phyloP scores from a whole-genome alignment of 441 rosid genomes.

The Adansonia madagascariensis region DNA sequence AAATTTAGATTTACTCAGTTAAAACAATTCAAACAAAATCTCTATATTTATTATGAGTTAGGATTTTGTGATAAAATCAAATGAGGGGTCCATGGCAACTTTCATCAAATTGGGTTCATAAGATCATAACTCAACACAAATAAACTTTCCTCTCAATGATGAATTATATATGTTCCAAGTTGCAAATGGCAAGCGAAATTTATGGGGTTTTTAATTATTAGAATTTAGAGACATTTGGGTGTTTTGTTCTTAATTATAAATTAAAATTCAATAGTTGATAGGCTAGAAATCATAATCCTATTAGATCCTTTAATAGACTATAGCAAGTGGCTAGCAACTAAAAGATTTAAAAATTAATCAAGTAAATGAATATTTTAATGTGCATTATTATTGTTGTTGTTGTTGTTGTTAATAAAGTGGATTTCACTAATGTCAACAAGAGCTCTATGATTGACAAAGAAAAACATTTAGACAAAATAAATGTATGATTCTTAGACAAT shows the following conservation, averaged over 20 bases:
- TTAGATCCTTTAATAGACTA: not conserved
- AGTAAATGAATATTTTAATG: not conserved
- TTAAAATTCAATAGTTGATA: not conserved
- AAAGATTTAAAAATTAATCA: not conserved
- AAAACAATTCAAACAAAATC: too few species aligned
- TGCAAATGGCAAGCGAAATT: not conserved
- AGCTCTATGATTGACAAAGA: not conserved
- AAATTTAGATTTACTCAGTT: too few species aligned
- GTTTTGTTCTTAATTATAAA: not conserved
- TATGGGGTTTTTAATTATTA: not conserved
- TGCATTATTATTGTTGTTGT: not conserved
- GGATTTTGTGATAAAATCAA: too few species aligned
- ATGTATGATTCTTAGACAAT: too few species aligned
- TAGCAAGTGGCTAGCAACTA: not conserved
- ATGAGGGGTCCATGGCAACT: too few species aligned
- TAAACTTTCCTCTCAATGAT: not conserved
- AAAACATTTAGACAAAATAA: not conserved
- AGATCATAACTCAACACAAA: too few species aligned
- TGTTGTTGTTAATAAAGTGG: too few species aligned
- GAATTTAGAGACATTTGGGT: constrained; percentile 5
- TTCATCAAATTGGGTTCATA: too few species aligned
- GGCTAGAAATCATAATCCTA: not conserved
- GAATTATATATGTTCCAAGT: not conserved
- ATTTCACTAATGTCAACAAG: not conserved
- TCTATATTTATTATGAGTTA: too few species aligned